Base-by-base conservation (phyloP, 2,329 filamentous ascomycete genomes). In the Aspergillus sp. region DNA sequence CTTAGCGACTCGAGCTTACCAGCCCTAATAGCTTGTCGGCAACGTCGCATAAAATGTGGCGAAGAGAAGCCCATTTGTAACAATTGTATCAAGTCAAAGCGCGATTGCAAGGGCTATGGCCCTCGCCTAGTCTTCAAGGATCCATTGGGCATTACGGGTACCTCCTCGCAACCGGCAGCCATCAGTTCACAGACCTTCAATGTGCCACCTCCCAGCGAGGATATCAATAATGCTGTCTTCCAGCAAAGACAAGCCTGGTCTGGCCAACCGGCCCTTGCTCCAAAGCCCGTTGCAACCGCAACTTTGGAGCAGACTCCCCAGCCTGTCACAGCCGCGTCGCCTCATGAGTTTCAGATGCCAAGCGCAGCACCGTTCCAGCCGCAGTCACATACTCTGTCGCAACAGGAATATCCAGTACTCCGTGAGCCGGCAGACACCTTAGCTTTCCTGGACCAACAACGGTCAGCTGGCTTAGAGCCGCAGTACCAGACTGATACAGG, bases 31-130 rank as follows among this genome's bases (percentile, higher is more conserved):
- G 90, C 95, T 60, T 99, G 95, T 78, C 90, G 95, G 64, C 94
- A 91, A 78, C 89, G 95, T 56, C 90, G 95, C 64, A 98, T 99
- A 77, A 99, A 98, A 78, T 99, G 95, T 76, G 95, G 95, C 63
- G 95, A 98, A 75, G 91, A 92, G 70, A 80, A 80, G 60, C 78
- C 78, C 13, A 75, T 74, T 48, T 81, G 78, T 70, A 77, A 74
- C 61, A 79, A 81, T 64, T 81, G 78, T 65, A 72, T 77, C 64
- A 81, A 80, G 62, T 80, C 78, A 36, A 80, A 78, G 64, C 71
- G 78, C 52, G 74, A 77, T 32, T 81, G 78, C 65, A 77, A 79
- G 59, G 77, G 77, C 30, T 79, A 79, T 66, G 72, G 71, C 8
- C 76, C 76, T 62, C 74, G 75, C 23, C 72, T 79, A 36, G 65